Evolutionary conservation across 495 filamentous ascomycete genomes (phyloP).

Genomic region (Amphirosellinia nigrospora): DNA sequence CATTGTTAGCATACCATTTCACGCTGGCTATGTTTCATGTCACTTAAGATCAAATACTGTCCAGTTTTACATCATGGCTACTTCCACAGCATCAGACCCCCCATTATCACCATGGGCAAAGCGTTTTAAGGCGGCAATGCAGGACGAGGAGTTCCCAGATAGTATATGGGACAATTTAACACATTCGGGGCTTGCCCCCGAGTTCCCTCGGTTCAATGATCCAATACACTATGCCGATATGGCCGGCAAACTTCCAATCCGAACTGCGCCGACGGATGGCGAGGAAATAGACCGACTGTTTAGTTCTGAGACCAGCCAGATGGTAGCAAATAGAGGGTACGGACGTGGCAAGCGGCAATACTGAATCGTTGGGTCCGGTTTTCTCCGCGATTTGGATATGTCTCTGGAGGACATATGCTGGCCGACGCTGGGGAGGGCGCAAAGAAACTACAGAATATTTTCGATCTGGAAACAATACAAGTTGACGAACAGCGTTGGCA

Average conservation of each 20-base stretch:
- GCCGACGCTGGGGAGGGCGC: neutral
- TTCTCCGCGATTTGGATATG: neutral
- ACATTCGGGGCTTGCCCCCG: conserved; percentile 11
- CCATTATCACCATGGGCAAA: conserved; percentile 13
- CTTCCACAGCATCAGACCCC: neutral
- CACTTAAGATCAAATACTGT: neutral
- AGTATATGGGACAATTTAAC: neutral
- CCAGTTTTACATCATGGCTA: neutral
- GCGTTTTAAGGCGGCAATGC: neutral
- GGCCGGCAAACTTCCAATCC: neutral
- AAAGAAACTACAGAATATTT: neutral
- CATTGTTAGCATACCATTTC: neutral
- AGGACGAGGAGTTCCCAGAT: neutral
- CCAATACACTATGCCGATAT: conserved; percentile 9
- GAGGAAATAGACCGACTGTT: conserved; percentile 8
- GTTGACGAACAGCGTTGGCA: conserved; percentile 12
- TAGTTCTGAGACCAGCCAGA: neutral
- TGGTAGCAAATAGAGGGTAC: neutral
- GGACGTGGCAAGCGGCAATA: conserved; percentile 8
- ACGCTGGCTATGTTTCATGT: neutral
- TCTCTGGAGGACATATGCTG: conserved; percentile 7
- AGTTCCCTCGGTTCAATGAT: conserved; percentile 8
- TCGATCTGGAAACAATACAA: neutral
- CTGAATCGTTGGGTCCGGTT: conserved; percentile 18
- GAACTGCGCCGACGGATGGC: neutral